Conservation (phyloP, 345 rosid genomes). For the Linum usitatissimum region DNA sequence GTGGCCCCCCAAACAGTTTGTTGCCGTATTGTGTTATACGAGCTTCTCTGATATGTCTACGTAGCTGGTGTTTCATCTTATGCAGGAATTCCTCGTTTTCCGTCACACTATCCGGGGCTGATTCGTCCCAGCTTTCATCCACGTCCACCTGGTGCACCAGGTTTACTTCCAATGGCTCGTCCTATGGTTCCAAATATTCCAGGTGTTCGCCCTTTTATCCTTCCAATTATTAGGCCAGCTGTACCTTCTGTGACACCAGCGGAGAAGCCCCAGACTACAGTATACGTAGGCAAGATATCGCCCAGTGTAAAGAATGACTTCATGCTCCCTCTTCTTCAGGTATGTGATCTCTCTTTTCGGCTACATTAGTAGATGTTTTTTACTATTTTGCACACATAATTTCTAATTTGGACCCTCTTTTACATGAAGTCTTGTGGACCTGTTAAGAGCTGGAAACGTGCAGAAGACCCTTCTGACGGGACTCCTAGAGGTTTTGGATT, state of each 20-base stretch:
- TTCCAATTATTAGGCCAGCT: conserved; percentile 62
- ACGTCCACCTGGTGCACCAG: conserved; percentile 68
- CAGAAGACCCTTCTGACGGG: conserved; percentile 67
- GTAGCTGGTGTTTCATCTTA: conserved; percentile 43
- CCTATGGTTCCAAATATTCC: conserved; percentile 63
- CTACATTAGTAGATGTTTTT: neutral
- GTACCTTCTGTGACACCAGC: conserved; percentile 53
- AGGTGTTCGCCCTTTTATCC: conserved; percentile 63
- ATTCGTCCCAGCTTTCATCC: conserved; percentile 72
- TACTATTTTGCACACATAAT: neutral
- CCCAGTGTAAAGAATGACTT: conserved; percentile 77
- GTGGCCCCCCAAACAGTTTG: neutral
- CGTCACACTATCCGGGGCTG: conserved; percentile 59
- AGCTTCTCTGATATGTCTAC: conserved; percentile 50
- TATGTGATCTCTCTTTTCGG: conserved; percentile 16
- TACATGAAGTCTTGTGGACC: conserved; percentile 77
- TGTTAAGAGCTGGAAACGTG: conserved; percentile 84
- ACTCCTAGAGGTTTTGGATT: conserved; percentile 89
- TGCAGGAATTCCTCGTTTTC: conserved; percentile 76
- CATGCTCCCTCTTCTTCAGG: conserved; percentile 72
- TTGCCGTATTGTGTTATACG: conserved; percentile 21
- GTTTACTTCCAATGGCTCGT: conserved; percentile 50
- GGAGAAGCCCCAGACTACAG: conserved; percentile 91
- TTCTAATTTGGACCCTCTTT: too few species aligned
- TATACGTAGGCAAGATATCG: conserved; percentile 94